Conservation (phyloP, 306 rosid species). For the Medicago arabica region DNA sequence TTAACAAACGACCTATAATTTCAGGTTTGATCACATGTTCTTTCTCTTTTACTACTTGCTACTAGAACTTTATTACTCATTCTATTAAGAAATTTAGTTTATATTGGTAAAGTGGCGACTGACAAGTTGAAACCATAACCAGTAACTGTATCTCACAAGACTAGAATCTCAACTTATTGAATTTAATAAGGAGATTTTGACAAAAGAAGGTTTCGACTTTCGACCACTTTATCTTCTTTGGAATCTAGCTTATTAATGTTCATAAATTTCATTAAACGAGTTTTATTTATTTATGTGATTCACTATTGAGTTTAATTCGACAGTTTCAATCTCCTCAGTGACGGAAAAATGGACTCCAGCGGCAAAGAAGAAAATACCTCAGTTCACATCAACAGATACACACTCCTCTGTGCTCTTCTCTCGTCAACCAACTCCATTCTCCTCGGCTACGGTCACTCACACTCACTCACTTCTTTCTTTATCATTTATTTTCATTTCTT, state of each 20-base stretch:
- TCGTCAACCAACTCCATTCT: conserved; percentile 77
- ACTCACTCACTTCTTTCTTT: not conserved
- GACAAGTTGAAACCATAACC: not conserved
- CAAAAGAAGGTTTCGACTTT: not conserved
- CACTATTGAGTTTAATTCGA: not conserved
- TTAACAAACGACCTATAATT: too few species aligned
- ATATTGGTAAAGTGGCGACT: too few species aligned
- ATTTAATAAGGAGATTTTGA: too few species aligned
- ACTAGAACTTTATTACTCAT: too few species aligned
- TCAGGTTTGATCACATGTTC: too few species aligned
- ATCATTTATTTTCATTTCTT: not conserved
- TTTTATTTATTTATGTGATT: not conserved
- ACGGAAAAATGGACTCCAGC: not conserved
- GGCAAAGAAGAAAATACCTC: not conserved
- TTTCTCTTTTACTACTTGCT: too few species aligned
- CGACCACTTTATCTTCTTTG: not conserved
- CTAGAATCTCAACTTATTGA: too few species aligned
- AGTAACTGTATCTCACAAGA: too few species aligned
- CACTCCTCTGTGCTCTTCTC: conserved; percentile 62
- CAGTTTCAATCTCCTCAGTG: not conserved
- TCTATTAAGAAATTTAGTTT: too few species aligned
- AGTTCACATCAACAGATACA: conserved; percentile 55
- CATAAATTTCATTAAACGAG: not conserved
- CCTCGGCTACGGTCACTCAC: conserved; percentile 66
- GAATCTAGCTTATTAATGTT: not conserved